Conservation (phyloP, 2,329 filamentous ascomycete species). For the Aspergillus neoniger region DNA sequence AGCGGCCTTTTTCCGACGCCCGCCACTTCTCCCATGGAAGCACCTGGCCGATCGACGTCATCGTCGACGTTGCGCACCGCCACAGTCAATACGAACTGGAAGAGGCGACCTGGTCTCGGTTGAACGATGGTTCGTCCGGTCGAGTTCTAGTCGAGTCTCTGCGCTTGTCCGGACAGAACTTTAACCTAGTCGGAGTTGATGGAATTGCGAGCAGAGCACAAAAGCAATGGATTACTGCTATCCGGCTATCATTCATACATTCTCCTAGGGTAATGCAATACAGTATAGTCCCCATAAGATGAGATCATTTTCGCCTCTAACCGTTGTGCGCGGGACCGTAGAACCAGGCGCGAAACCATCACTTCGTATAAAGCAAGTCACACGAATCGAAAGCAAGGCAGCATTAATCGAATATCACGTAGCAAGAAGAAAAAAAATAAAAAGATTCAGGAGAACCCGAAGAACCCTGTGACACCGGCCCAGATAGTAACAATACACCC, state of each 20-base stretch:
- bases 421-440: conserved; percentile 8
- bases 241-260: neutral
- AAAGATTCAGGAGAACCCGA: conserved; percentile 4
- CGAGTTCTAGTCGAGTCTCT: neutral
- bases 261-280: neutral
- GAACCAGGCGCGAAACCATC: neutral
- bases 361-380: neutral
- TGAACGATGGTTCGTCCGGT: neutral
- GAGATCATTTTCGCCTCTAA: neutral
- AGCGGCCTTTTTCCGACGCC: neutral
- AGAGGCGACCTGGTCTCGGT: neutral
- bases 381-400: neutral
- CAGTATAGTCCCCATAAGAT: neutral
- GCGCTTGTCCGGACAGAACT: neutral
- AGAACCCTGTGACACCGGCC: conserved; percentile 29
- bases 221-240: too few species aligned
- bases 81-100: neutral
- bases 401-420: neutral
- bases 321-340: neutral
- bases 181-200: neutral
- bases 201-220: neutral
- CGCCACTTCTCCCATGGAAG: neutral
- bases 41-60: neutral
- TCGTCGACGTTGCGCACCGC: neutral
- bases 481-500: conserved; percentile 31